A percentile compares a stretch with the other conserved stretches of the same genome.
Evolutionary conservation across 2,329 filamentous ascomycete species (phyloP).

Genomic region (Fusarium nisikadoi): DNA sequence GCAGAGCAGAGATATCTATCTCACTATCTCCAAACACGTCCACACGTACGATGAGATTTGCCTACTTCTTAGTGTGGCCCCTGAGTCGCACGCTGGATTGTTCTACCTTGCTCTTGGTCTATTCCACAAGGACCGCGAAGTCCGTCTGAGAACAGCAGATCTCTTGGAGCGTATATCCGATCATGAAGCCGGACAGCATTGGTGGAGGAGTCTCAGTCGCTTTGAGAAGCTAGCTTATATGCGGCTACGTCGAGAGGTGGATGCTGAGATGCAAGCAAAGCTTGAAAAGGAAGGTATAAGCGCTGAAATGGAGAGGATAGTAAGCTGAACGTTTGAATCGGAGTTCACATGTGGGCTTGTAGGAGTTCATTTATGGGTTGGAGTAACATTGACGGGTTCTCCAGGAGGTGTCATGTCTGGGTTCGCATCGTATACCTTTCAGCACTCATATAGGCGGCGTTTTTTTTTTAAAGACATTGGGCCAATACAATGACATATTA

Average conservation of each 20-base stretch:
- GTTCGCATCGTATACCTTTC: constrained; percentile 31
- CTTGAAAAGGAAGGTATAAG: constrained; percentile 57
- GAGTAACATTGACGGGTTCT: constrained; percentile 28
- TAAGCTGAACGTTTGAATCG: constrained; percentile 55
- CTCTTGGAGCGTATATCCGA: constrained; percentile 83
- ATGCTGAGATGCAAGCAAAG: constrained; percentile 61
- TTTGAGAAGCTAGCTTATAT: constrained; percentile 91
- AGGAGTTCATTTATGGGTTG: constrained; percentile 18
- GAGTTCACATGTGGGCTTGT: constrained; percentile 6
- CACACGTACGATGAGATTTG: constrained; percentile 87
- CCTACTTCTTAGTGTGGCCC: constrained; percentile 82
- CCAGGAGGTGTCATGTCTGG: constrained; percentile 33
- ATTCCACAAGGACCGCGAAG: constrained; percentile 87
- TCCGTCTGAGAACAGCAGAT: constrained; percentile 80
- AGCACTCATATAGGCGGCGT: constrained; percentile 40
- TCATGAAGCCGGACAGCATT: constrained; percentile 92
- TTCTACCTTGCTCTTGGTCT: constrained; percentile 92
- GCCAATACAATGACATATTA: constrained; percentile 4
- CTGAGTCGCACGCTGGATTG: constrained; percentile 85
- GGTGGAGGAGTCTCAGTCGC: constrained; percentile 86
- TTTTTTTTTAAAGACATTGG: constrained; percentile 39
- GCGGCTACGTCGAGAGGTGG: constrained; percentile 76
- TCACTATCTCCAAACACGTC: constrained; percentile 79
- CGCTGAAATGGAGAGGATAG: constrained; percentile 57
- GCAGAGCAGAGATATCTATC: constrained; percentile 85